These are phyloP conservation scores for Trichoderma koningii DNA, from an alignment of 2,329 filamentous ascomycete species.

Conservation along the genomic window DNA sequence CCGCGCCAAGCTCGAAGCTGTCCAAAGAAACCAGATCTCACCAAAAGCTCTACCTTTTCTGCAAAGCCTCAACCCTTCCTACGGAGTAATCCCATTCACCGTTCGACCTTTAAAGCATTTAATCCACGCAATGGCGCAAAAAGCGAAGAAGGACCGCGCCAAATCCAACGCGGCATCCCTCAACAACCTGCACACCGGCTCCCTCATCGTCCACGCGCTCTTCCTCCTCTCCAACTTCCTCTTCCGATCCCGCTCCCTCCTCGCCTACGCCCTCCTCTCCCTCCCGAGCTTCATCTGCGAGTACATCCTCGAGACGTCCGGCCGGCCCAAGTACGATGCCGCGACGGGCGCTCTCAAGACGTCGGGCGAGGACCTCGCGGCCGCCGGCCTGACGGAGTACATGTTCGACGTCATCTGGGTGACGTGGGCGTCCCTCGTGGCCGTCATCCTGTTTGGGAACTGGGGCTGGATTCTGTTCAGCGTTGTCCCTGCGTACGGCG, in stretches of 20 bases:
- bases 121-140: constrained; percentile 56
- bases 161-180: constrained; percentile 77
- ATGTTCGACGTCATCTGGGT: constrained; percentile 98
- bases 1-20: not conserved
- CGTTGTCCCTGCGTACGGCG: constrained; percentile 57
- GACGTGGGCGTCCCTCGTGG: constrained; percentile 75
- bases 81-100: not conserved
- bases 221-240: constrained; percentile 75
- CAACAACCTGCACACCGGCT: constrained; percentile 78
- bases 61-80: not conserved
- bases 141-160: constrained; percentile 67
- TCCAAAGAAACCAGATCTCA: constrained; percentile 22
- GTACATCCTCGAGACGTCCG: constrained; percentile 80
- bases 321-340: constrained; percentile 72
- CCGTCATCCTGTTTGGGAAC: constrained; percentile 80
- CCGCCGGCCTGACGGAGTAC: constrained; percentile 89
- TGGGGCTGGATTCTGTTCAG: constrained; percentile 64
- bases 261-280: constrained; percentile 72
- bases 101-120: not conserved
- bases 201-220: constrained; percentile 68
- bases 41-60: not conserved
- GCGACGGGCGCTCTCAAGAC: constrained; percentile 67
- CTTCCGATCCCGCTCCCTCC: constrained; percentile 63
- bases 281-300: constrained; percentile 77
- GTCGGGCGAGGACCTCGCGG: constrained; percentile 84